phyloP scores from a whole-genome alignment of 192 early-diverging fungal species.

The Entomortierella parvispora region DNA sequence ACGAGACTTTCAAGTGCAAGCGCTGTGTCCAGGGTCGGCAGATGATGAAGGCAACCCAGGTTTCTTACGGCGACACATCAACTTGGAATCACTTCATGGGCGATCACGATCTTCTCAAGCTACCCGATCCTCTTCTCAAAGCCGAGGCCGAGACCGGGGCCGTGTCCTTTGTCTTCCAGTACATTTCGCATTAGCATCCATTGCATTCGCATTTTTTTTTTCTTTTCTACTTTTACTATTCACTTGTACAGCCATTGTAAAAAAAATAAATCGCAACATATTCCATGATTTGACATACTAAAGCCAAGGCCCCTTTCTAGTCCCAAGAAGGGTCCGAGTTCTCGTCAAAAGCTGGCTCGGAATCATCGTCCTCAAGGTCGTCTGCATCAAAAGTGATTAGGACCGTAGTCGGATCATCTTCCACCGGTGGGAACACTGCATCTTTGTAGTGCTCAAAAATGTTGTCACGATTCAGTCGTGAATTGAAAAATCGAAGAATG shows the following conservation, averaged over 20 bases:
- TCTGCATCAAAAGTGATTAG: conserved; percentile 17
- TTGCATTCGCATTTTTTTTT: background rate
- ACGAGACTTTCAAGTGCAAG: conserved; percentile 96
- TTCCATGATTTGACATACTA: too few relatives aligned
- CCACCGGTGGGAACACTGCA: background rate
- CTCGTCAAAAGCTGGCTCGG: background rate
- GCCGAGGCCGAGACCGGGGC: conserved; percentile 65
- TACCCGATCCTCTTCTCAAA: conserved; percentile 71
- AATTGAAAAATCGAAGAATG: conserved; percentile 21
- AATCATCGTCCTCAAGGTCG: background rate
- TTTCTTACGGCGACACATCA: conserved; percentile 82
- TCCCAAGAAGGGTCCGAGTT: background rate
- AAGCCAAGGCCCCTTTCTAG: background rate
- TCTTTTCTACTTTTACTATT: background rate
- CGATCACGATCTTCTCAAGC: conserved; percentile 60
- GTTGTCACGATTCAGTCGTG: conserved; percentile 23
- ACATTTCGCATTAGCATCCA: conserved; percentile 66
- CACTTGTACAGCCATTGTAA: background rate
- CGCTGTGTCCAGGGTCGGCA: conserved; percentile 91
- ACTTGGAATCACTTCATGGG: conserved; percentile 82
- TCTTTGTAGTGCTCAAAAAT: conserved; percentile 28
- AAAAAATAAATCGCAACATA: conserved; percentile 1
- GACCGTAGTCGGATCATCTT: conserved; percentile 38
- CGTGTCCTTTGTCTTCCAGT: conserved; percentile 86
- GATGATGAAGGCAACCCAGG: conserved; percentile 64